Conservation (phyloP, 192 early-diverging fungal species). For the Coemansia pectinata region DNA sequence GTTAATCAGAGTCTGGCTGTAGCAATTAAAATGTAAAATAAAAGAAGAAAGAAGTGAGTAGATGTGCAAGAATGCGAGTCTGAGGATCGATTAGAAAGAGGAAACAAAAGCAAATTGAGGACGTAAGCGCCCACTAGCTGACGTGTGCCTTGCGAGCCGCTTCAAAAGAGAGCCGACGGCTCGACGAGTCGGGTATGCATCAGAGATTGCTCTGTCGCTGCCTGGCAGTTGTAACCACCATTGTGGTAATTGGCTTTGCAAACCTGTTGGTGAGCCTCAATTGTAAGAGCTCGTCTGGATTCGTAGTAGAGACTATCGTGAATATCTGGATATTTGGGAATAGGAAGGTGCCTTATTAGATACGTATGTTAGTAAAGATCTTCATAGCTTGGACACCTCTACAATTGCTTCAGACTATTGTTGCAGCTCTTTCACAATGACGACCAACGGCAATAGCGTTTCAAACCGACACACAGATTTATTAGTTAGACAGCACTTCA, state of each 20-base stretch:
- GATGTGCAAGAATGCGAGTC: conserved; percentile 4
- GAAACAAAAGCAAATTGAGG: background rate
- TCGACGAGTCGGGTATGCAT: background rate
- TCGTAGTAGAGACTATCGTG: background rate
- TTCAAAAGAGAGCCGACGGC: background rate
- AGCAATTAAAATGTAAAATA: conserved; percentile 1
- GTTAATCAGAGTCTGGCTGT: conserved; percentile 1
- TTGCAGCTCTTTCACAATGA: background rate
- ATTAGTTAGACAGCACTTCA: background rate
- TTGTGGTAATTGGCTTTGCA: background rate
- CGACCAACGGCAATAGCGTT: background rate
- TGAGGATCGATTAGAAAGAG: background rate
- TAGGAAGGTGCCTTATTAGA: background rate
- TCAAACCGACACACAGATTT: background rate
- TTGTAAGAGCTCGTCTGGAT: background rate
- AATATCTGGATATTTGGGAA: background rate
- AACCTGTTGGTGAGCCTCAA: background rate
- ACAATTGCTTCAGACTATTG: background rate
- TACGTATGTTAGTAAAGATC: background rate
- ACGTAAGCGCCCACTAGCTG: background rate
- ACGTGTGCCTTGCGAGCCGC: background rate
- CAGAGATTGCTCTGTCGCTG: background rate
- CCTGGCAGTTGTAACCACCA: background rate
- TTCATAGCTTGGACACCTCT: background rate
- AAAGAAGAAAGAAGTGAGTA: background rate